Evolutionary conservation across 345 rosid species (phyloP).

Genomic region (Moricandia moricandioides): DNA sequence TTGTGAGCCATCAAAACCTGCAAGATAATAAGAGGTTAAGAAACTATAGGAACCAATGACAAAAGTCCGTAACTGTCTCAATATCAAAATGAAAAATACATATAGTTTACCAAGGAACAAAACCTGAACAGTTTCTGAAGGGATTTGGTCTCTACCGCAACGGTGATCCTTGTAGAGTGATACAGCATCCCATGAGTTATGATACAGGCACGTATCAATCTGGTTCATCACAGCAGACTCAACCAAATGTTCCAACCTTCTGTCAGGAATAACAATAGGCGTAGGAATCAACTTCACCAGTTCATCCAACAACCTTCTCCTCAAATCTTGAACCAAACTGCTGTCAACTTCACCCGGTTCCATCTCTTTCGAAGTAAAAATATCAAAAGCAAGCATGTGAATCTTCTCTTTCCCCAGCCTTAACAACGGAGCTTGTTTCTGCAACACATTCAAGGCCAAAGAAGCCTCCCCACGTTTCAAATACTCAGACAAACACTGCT

Average conservation of each 20-base stretch:
- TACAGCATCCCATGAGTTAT: constrained; percentile 52
- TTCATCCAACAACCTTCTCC: constrained; percentile 53
- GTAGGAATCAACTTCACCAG: constrained; percentile 61
- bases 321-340: constrained; percentile 39
- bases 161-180: constrained; percentile 75
- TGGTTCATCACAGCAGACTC: constrained; percentile 61
- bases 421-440: constrained; percentile 53
- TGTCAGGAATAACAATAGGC: constrained; percentile 54
- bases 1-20: constrained; percentile 79
- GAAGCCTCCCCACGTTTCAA: constrained; percentile 55
- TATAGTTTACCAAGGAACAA: constrained; percentile 2
- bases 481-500: constrained; percentile 68
- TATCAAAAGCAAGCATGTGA: constrained; percentile 52
- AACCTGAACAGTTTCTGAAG: constrained; percentile 84
- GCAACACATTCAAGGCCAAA: constrained; percentile 53
- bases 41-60: constrained; percentile 1
- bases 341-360: constrained; percentile 43
- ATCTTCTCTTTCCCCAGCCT: constrained; percentile 54
- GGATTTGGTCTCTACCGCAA: constrained; percentile 72
- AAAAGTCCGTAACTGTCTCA: neutral
- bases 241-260: constrained; percentile 70
- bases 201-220: constrained; percentile 68
- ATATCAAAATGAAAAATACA: constrained; percentile 8
- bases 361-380: constrained; percentile 48
- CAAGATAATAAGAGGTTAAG: constrained; percentile 25